Conservation (phyloP, 495 filamentous ascomycete genomes). For the Pseudevernia furfuracea region DNA sequence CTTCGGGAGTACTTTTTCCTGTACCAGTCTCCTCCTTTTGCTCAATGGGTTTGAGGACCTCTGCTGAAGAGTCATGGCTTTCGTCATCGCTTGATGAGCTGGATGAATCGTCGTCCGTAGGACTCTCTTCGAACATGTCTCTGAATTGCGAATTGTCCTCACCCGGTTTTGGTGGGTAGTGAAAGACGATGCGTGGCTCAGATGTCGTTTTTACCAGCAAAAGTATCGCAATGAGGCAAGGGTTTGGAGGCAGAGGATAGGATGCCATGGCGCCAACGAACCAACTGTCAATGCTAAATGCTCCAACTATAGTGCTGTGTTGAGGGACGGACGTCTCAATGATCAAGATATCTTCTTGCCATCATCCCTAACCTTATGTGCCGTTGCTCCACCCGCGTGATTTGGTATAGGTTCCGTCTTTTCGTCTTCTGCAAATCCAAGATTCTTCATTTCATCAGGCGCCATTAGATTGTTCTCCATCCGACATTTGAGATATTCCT, state of each 20-base stretch:
- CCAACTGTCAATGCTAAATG: not conserved
- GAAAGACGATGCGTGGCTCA: slow-evolving; percentile 81
- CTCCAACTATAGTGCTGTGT: not conserved
- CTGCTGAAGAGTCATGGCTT: slow-evolving; percentile 39
- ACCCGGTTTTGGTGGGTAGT: slow-evolving; percentile 67
- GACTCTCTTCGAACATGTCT: slow-evolving; percentile 13
- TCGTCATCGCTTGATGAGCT: slow-evolving; percentile 34
- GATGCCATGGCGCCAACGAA: slow-evolving; percentile 36
- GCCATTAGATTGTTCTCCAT: slow-evolving; percentile 99
- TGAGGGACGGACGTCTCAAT: not conserved
- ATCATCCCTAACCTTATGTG: slow-evolving; percentile 15
- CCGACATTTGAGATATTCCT: slow-evolving; percentile 78
- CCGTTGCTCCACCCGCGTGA: slow-evolving; percentile 13
- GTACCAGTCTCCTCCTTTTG: slow-evolving; percentile 20
- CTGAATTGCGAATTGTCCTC: slow-evolving; percentile 26
- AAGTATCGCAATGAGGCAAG: slow-evolving; percentile 68
- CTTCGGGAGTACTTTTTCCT: slow-evolving; percentile 30
- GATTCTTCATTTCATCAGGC: slow-evolving; percentile 82
- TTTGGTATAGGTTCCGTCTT: slow-evolving; percentile 19
- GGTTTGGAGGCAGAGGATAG: slow-evolving; percentile 45
- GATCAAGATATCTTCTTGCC: slow-evolving; percentile 16
- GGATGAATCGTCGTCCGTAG: slow-evolving; percentile 13
- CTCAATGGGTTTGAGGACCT: slow-evolving; percentile 28
- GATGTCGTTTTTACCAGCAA: slow-evolving; percentile 74
- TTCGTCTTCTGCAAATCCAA: slow-evolving; percentile 65